A percentile compares a stretch with the other conserved stretches of the same genome.
phyloP scores from a whole-genome alignment of 176 grass and related monocot genomes.

The Cocos nucifera region DNA sequence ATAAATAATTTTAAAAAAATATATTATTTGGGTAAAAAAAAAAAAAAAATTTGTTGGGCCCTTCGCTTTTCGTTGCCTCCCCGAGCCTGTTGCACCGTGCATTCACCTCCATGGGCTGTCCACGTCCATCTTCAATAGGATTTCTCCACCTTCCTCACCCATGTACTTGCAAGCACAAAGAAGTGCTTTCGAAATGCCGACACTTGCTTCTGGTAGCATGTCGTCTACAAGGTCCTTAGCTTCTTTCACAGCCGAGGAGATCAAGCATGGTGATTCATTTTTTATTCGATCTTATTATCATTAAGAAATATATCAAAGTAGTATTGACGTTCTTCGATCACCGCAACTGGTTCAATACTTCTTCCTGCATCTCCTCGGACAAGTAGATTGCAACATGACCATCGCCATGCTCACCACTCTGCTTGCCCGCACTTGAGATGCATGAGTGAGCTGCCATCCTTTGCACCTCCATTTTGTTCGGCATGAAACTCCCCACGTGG shows the following conservation, averaged over 20 bases:
- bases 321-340: too few relatives aligned
- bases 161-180: constrained; percentile 37
- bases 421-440: constrained; percentile 48
- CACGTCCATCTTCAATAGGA: constrained; percentile 20
- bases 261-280: constrained; percentile 29
- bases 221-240: constrained; percentile 27
- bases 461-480: too few relatives aligned
- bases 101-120: background rate
- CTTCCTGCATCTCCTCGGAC: constrained; percentile 31
- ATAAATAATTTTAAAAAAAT: too few relatives aligned
- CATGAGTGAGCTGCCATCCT: background rate
- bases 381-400: constrained; percentile 16
- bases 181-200: constrained; percentile 34
- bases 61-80: too few relatives aligned
- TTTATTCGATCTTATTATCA: background rate
- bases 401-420: constrained; percentile 37
- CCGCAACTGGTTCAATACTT: too few relatives aligned
- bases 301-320: background rate
- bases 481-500: constrained; percentile 17
- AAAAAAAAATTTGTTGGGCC: too few relatives aligned
- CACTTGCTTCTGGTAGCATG: constrained; percentile 30
- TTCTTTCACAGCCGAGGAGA: constrained; percentile 31
- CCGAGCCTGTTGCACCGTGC: too few relatives aligned
- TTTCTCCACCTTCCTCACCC: constrained; percentile 23
- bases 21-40: too few relatives aligned